Percentiles rank a stretch among this genome's conserved stretches.
Conservation (phyloP, 1,139 yeast genomes). For the Blastobotrys ciferrii region DNA sequence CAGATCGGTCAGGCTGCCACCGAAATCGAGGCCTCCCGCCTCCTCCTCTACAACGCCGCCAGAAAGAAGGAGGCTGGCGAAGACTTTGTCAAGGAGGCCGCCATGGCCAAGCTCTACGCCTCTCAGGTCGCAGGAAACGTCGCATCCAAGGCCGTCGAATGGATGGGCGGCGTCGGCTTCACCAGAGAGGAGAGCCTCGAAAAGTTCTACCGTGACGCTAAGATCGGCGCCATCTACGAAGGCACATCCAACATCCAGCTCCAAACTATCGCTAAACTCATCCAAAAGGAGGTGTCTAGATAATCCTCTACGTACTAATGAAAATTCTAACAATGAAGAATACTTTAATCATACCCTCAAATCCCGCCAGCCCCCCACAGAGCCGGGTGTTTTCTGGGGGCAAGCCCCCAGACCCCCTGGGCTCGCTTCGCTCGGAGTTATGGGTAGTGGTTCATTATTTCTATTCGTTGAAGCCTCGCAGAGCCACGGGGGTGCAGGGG, state of each 20-base stretch:
- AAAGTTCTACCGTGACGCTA: constrained; percentile 46
- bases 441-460: no score
- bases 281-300: constrained; percentile 36
- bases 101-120: constrained; percentile 46
- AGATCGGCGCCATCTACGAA: constrained; percentile 47
- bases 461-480: no score
- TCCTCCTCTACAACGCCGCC: constrained; percentile 45
- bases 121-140: constrained; percentile 44
- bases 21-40: constrained; percentile 46
- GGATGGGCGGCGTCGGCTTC: constrained; percentile 51
- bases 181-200: constrained; percentile 44
- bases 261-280: constrained; percentile 44
- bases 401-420: no score
- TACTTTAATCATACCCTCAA: no score
- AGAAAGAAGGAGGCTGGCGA: constrained; percentile 44
- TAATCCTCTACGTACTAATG: constrained; percentile 8
- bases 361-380: no score
- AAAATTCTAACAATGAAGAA: no score
- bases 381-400: no score
- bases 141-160: constrained; percentile 44
- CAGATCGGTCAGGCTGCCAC: constrained; percentile 47
- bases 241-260: constrained; percentile 47
- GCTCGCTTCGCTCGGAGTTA: no score
- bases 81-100: constrained; percentile 44
- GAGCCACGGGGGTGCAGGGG: no score